These are phyloP conservation scores for Helicostylum pulchrum DNA, from an alignment of 192 early-diverging fungal species.

Conservation along the genomic window DNA sequence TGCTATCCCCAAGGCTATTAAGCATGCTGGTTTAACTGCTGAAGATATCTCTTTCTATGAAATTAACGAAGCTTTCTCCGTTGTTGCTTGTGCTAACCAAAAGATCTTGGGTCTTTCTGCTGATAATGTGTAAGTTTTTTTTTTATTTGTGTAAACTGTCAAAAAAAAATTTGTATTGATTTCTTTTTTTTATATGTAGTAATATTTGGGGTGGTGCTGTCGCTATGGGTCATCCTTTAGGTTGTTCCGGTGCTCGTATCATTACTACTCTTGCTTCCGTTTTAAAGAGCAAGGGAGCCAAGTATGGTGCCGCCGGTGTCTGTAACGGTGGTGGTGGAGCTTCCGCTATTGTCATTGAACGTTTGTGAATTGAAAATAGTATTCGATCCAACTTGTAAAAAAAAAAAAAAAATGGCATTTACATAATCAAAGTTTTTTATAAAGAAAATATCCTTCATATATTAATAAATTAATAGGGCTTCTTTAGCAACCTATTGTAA, in stretches of 20 bases:
- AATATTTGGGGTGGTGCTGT: constrained; percentile 98
- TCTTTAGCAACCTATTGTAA: too few species aligned
- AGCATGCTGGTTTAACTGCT: constrained; percentile 56
- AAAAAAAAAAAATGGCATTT: too few species aligned
- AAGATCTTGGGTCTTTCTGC: constrained; percentile 69
- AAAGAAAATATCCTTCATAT: too few species aligned
- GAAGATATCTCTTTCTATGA: constrained; percentile 75
- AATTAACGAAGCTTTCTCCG: constrained; percentile 84
- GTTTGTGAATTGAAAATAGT: constrained; percentile 7
- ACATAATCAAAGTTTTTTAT: too few species aligned
- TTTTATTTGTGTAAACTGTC: background rate
- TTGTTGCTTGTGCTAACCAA: constrained; percentile 85
- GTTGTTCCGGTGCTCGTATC: constrained; percentile 91
- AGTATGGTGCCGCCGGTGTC: constrained; percentile 88
- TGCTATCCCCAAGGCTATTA: constrained; percentile 74
- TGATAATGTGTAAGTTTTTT: constrained; percentile 58
- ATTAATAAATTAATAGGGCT: too few species aligned
- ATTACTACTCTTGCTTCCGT: constrained; percentile 81
- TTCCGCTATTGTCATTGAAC: constrained; percentile 34
- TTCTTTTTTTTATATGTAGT: constrained; percentile 29
- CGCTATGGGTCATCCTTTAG: constrained; percentile 93
- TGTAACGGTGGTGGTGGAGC: constrained; percentile 67
- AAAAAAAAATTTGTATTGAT: background rate
- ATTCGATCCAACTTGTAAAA: too few species aligned
- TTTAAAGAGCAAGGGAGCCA: constrained; percentile 72